Percentiles rank a stretch among this genome's conserved stretches.
These are phyloP conservation scores for Paramecium biaurelia DNA, from an alignment of 73 alveolate genomes.

Conservation along the genomic window DNA sequence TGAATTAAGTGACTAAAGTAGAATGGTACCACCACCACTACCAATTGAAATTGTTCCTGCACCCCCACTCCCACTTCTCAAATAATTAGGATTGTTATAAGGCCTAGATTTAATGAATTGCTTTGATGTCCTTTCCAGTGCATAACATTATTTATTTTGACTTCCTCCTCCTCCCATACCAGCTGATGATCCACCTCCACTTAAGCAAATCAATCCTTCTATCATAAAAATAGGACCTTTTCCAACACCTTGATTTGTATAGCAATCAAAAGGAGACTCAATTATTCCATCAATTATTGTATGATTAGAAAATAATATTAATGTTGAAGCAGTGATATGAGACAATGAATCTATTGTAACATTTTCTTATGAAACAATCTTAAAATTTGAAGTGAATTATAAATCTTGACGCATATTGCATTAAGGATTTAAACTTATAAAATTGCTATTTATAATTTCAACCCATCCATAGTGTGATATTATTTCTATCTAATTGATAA, in stretches of 20 bases:
- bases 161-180: background rate
- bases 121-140: background rate
- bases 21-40: slow-evolving; percentile 52
- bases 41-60: background rate
- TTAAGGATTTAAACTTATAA: background rate
- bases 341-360: background rate
- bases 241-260: background rate
- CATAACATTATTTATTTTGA: background rate
- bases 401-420: background rate
- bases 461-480: background rate
- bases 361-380: background rate
- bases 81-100: background rate
- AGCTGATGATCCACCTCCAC: slow-evolving; percentile 17
- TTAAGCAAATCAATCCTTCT: background rate
- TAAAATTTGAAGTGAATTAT: too few species aligned
- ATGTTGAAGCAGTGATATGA: background rate
- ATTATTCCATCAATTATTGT: background rate
- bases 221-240: background rate
- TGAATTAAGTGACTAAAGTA: background rate
- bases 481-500: background rate
- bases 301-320: background rate
- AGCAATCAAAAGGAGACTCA: background rate
- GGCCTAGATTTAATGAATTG: background rate
- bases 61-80: background rate
- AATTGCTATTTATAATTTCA: background rate